phyloP scores from a whole-genome alignment of 176 grass and related monocot genomes.

The maize (Zea mays) region Zm-B73-REFERENCE-NAM-5.0 NC_050100.1:215867501-215868000 shows the following conservation, averaged over 20 bases:
- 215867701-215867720: background rate
- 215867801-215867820: conserved; percentile 16
- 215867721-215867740: background rate
- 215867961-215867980: conserved; percentile 12
- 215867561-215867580: no score
- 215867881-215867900: background rate
- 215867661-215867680: background rate
- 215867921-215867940: conserved; percentile 22
- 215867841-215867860: conserved; percentile 16
- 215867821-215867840: conserved; percentile 21
- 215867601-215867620: no score
- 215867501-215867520: no score
- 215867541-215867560: no score
- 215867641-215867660: background rate
- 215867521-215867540: no score
- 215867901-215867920: conserved; percentile 29
- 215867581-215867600: no score
- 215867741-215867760: background rate
- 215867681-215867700: background rate
- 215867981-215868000: background rate
- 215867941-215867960: conserved; percentile 32
- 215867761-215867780: background rate
- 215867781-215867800: conserved; percentile 1
- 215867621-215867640: no score
- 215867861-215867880: conserved; percentile 8